These are phyloP conservation scores for Astrothelium subdiscretum DNA, from an alignment of 495 filamentous ascomycete species.

Conservation along the genomic window DNA sequence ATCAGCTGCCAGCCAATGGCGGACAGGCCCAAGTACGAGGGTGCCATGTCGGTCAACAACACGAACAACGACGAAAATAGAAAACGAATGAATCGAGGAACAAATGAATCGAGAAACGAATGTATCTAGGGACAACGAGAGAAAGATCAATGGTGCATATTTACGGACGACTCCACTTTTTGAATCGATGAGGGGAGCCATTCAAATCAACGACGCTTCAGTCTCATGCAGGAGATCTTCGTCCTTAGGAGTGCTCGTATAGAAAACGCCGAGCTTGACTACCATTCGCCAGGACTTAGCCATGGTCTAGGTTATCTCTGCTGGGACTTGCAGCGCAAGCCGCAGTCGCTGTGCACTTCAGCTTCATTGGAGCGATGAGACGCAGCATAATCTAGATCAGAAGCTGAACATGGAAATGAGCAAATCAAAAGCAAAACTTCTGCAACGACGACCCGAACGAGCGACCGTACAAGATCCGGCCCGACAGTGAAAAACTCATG, in stretches of 20 bases:
- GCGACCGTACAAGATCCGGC: not conserved
- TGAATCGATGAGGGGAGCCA: not conserved
- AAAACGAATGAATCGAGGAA: not conserved
- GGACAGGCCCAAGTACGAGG: constrained; percentile 12
- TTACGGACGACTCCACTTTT: not conserved
- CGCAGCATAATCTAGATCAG: not conserved
- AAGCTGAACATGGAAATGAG: not conserved
- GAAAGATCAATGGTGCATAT: not conserved
- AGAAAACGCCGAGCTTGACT: not conserved
- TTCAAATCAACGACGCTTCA: not conserved
- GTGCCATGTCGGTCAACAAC: not conserved
- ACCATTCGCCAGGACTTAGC: not conserved
- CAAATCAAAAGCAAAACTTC: not conserved
- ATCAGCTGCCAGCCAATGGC: constrained; percentile 19
- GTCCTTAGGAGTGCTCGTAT: not conserved
- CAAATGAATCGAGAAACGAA: not conserved
- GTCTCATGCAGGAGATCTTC: not conserved
- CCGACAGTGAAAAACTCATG: not conserved
- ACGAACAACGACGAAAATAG: not conserved
- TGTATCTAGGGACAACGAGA: not conserved
- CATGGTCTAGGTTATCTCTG: not conserved
- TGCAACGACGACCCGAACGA: not conserved
- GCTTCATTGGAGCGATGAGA: not conserved
- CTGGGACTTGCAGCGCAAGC: not conserved
- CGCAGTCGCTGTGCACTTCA: not conserved